These are phyloP conservation scores for Brassica hybrid DNA, from an alignment of 441 rosid species.

Conservation along the genomic window DNA sequence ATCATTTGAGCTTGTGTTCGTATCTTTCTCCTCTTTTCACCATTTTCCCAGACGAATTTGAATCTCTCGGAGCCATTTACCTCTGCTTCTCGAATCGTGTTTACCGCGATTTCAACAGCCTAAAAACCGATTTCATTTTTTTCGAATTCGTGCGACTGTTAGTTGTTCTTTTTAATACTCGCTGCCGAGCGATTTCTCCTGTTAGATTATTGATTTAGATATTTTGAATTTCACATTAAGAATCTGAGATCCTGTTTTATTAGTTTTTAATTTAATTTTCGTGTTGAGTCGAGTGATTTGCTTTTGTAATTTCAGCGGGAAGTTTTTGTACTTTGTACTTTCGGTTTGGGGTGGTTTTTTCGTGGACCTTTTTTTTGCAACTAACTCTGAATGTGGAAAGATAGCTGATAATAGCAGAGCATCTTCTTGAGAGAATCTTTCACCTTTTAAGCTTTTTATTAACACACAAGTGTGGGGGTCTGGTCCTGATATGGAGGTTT, in stretches of 20 bases:
- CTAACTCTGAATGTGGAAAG: slow-evolving; percentile 32
- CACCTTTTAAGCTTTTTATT: not conserved
- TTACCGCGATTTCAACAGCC: too few relatives aligned
- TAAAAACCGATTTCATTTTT: too few relatives aligned
- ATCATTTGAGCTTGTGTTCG: too few relatives aligned
- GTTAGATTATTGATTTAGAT: not conserved
- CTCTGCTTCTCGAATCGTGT: too few relatives aligned
- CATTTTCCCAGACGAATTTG: too few relatives aligned
- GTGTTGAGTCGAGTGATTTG: slow-evolving; percentile 14
- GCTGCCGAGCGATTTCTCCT: not conserved
- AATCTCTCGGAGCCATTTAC: too few relatives aligned
- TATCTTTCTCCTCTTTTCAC: too few relatives aligned
- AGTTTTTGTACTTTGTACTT: slow-evolving; percentile 13
- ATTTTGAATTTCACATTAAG: too few relatives aligned
- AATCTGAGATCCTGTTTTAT: slow-evolving; percentile 22
- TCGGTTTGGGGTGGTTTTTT: not conserved
- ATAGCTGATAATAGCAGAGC: slow-evolving; percentile 1
- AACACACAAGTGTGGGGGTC: not conserved
- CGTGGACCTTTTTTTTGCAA: slow-evolving; percentile 28
- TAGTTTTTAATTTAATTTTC: slow-evolving; percentile 1
- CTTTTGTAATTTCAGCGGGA: slow-evolving; percentile 38
- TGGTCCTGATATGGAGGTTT: slow-evolving; percentile 45
- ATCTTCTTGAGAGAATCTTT: slow-evolving; percentile 19
- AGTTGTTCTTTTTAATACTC: too few relatives aligned
- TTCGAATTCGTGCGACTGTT: too few relatives aligned